Percentiles rank a stretch among this genome's conserved stretches.
phyloP scores from a whole-genome alignment of 176 grass and related monocot species.

The Zizania latifolia region DNA sequence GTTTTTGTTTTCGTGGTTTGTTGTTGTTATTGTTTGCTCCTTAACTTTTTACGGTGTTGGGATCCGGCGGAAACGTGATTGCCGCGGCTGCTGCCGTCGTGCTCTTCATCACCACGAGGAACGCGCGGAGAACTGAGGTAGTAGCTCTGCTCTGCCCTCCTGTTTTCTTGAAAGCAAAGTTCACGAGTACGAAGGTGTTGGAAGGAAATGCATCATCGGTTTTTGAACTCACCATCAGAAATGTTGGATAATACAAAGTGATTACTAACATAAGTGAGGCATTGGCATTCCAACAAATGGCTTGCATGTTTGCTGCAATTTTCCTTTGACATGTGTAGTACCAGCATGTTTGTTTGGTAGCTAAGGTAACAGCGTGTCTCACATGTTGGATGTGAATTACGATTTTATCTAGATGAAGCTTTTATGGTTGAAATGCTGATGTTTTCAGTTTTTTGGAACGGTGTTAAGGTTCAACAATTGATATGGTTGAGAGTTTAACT shows the following conservation, averaged over 20 bases:
- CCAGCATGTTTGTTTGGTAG: neutral
- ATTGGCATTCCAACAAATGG: neutral
- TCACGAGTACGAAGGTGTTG: neutral
- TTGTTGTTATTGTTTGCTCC: neutral
- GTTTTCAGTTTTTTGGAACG: neutral
- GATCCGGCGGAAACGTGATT: conserved; percentile 53
- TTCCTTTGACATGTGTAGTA: neutral
- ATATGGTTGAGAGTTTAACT: neutral
- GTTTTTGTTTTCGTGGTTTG: neutral
- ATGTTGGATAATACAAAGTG: neutral
- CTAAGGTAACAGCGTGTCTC: neutral
- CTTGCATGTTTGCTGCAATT: neutral
- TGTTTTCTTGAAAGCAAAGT: neutral
- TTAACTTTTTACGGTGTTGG: conserved; percentile 59
- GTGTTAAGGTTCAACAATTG: neutral
- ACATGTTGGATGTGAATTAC: neutral
- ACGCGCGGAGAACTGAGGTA: conserved; percentile 31
- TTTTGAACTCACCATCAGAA: neutral
- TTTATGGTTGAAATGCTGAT: neutral
- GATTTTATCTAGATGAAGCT: neutral
- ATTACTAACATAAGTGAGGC: neutral
- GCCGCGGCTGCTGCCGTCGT: conserved; percentile 18
- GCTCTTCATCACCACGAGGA: conserved; percentile 35
- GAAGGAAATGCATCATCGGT: neutral
- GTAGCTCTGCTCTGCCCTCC: neutral